These are phyloP conservation scores for Rubus parviflorus DNA, from an alignment of 306 rosid species.

Conservation along the genomic window DNA sequence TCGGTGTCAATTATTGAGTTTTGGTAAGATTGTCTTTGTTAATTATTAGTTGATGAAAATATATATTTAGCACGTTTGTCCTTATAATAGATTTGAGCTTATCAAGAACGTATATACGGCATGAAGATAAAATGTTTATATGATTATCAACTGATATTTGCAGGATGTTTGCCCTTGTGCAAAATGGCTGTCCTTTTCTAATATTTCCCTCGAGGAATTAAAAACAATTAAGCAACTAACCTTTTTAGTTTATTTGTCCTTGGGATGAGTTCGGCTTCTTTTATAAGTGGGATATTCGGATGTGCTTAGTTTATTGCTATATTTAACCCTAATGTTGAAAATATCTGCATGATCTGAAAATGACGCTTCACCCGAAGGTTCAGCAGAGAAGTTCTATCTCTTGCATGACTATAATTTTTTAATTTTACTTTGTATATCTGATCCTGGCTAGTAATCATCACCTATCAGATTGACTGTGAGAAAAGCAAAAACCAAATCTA, in stretches of 20 bases:
- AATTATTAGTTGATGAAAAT: too few species aligned
- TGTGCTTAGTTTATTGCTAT: neutral
- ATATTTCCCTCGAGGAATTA: neutral
- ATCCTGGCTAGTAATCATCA: too few species aligned
- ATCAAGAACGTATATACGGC: too few species aligned
- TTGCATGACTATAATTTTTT: neutral
- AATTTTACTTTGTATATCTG: neutral
- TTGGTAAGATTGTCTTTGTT: too few species aligned
- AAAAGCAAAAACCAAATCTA: neutral
- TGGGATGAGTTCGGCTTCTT: constrained; percentile 2
- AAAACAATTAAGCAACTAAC: neutral
- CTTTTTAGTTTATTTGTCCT: neutral
- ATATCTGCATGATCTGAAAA: neutral
- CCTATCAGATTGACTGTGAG: neutral
- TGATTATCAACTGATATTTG: neutral
- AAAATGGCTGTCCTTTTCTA: neutral
- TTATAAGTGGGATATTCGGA: neutral
- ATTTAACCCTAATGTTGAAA: neutral
- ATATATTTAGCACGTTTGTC: too few species aligned
- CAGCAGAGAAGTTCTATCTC: neutral
- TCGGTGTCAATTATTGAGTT: too few species aligned
- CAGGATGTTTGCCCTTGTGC: neutral
- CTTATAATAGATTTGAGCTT: too few species aligned
- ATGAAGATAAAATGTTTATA: neutral
- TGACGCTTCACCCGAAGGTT: neutral